These are phyloP conservation scores for Aspergillus thermomutatus DNA, from an alignment of 2,329 filamentous ascomycete genomes.

Conservation along the genomic window DNA sequence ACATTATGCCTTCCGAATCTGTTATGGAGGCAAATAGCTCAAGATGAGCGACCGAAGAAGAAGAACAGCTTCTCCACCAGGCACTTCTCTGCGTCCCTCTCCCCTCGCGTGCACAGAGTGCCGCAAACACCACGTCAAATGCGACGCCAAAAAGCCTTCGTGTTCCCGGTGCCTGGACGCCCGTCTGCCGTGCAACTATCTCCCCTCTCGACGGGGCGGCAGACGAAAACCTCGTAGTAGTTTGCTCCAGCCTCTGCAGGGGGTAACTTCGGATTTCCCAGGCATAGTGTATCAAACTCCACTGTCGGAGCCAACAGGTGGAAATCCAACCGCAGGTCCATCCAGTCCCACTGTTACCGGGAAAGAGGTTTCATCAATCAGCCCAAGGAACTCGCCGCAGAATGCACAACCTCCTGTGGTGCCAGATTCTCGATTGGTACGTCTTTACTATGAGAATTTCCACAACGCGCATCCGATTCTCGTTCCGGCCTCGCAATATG, in stretches of 20 bases:
- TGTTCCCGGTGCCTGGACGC: slow-evolving; percentile 63
- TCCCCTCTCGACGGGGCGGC: slow-evolving; percentile 65
- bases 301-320: background rate
- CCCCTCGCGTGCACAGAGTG: slow-evolving; percentile 46
- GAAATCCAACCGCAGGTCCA: slow-evolving; percentile 5
- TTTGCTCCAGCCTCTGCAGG: slow-evolving; percentile 3
- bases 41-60: slow-evolving; percentile 8
- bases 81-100: slow-evolving; percentile 16
- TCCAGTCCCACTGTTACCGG: slow-evolving; percentile 15
- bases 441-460: slow-evolving; percentile 53
- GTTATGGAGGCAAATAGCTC: background rate
- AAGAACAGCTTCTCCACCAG: slow-evolving; percentile 10
- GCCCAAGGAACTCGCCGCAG: slow-evolving; percentile 10
- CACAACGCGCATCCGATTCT: slow-evolving; percentile 54
- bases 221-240: slow-evolving; percentile 36
- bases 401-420: slow-evolving; percentile 12
- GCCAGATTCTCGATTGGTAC: slow-evolving; percentile 36
- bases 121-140: slow-evolving; percentile 65
- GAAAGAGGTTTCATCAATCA: slow-evolving; percentile 16
- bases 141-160: slow-evolving; percentile 61
- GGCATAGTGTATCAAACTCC: background rate
- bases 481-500: slow-evolving; percentile 43
- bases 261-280: slow-evolving; percentile 2
- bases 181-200: slow-evolving; percentile 62
- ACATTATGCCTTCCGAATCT: background rate